Evolutionary conservation across 208 protist species (phyloP).

Genomic region (Trypanosoma avium): DNA sequence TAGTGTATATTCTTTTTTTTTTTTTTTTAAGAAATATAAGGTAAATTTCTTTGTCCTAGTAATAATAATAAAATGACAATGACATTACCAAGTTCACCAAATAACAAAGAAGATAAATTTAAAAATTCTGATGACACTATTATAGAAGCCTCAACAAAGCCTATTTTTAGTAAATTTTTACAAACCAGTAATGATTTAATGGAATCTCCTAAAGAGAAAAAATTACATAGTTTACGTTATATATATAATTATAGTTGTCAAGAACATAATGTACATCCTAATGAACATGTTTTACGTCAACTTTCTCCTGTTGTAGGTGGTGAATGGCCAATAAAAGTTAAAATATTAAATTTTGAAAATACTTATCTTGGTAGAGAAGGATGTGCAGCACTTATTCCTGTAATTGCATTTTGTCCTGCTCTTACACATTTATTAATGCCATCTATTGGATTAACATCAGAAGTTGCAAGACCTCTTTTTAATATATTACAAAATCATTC

Average conservation of each 20-base stretch:
- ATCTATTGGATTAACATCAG: slow-evolving; percentile 27
- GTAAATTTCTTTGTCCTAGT: too few relatives aligned
- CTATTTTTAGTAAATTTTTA: too few relatives aligned
- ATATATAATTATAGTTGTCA: slow-evolving; percentile 17
- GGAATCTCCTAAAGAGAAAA: neutral
- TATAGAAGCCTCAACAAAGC: too few relatives aligned
- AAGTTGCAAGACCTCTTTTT: slow-evolving; percentile 30
- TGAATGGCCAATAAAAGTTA: slow-evolving; percentile 8
- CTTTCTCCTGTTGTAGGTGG: slow-evolving; percentile 13
- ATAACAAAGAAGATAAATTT: too few relatives aligned
- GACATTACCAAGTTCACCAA: too few relatives aligned
- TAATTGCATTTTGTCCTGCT: slow-evolving; percentile 35
- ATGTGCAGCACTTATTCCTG: slow-evolving; percentile 33
- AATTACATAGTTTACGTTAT: slow-evolving; percentile 12
- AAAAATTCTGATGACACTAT: too few relatives aligned
- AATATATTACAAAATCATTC: slow-evolving; percentile 19
- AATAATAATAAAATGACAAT: too few relatives aligned
- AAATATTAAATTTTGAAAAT: slow-evolving; percentile 16
- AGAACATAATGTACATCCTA: slow-evolving; percentile 11
- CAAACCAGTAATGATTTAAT: neutral
- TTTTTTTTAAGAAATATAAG: too few relatives aligned
- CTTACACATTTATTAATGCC: slow-evolving; percentile 32
- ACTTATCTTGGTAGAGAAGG: slow-evolving; percentile 36
- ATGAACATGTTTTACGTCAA: slow-evolving; percentile 13
- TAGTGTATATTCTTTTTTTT: too few relatives aligned